Evolutionary conservation across 192 early-diverging fungal genomes (phyloP), one percentile per base, ranked within the genome.

Genomic region (Helicostylum pulchrum): DNA sequence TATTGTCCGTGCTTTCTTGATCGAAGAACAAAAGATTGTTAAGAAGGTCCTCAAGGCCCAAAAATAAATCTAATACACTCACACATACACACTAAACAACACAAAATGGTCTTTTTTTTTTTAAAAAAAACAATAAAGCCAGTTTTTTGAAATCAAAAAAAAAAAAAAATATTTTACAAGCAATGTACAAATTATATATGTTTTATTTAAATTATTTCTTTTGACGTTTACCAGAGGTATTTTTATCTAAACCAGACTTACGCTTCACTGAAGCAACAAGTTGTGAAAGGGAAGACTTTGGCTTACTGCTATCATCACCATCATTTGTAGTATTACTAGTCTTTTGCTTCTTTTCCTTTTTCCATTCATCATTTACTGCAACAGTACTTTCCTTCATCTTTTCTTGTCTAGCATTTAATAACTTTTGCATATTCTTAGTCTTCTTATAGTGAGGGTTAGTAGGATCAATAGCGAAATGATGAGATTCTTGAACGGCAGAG

Each of bases 21-120:
- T 98, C 73, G 96, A 98, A 85, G 96, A 98, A 88, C 96, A 98
- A 87, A 98, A 98, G 93, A 97, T 98, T 73, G 95, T 98, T 78
- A 98, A 98, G 93, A 93, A 91, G 83, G 93, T 98, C 70, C 86
- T 97, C 81, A 98, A 97, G 91, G 69, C 88, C 48, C 78, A 82
- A 53, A 75, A 43, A 10, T 53, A 42, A 64, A 53, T 43, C 3
- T 52, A 39, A 39, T 39, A 2, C 26, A 2, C 26, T 26, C 26
- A 26, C 26, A 26, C 26, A 26, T 26, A 26, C 26, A 26, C 26
- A 26, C 26, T n/a, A n/a, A n/a, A n/a, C n/a, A n/a, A 26, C 26
- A 26, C 26, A 26, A 26, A 26, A 39, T 39, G 36, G 36, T 10
- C 5, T 39, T 39, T 39, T 39, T 39, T 39, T 39, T 39, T 36